phyloP scores from a whole-genome alignment of 1,284 basidiomycete species.

The Ceratobasidium sp. region DNA sequence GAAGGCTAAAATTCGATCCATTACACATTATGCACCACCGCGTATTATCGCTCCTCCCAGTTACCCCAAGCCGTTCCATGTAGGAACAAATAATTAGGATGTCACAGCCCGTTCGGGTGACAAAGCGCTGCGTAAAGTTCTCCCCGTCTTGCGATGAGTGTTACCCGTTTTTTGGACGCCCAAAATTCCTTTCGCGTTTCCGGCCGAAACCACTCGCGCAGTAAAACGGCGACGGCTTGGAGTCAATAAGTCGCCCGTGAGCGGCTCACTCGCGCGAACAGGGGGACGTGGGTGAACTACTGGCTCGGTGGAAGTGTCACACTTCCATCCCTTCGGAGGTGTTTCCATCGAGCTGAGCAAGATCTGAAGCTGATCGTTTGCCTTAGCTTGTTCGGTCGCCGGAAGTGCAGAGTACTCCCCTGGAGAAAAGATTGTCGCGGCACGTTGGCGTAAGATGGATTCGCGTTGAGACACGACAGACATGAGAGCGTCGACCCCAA shows the following conservation, averaged over 20 bases:
- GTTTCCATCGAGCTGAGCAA: not conserved
- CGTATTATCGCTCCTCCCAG: no score
- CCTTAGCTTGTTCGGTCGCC: not conserved
- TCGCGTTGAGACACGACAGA: conserved; percentile 3
- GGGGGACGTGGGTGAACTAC: not conserved
- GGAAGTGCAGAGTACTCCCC: not conserved
- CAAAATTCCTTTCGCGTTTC: conserved; percentile 59
- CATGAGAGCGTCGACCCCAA: not conserved
- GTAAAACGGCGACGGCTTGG: conserved; percentile 33
- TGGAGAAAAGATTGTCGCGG: no score
- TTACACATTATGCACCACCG: no score
- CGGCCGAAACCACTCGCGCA: conserved; percentile 60
- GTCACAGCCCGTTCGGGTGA: no score
- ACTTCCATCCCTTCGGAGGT: not conserved
- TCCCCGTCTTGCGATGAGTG: not conserved
- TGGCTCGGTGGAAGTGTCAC: not conserved
- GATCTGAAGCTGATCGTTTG: not conserved
- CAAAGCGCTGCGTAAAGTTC: no score
- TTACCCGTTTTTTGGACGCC: conserved; percentile 61
- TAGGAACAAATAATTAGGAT: no score
- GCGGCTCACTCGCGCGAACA: not conserved
- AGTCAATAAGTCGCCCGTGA: conserved; percentile 50
- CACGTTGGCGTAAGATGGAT: not conserved
- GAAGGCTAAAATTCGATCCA: no score
- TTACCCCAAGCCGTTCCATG: no score